Base-by-base conservation (phyloP, 2,329 filamentous ascomycete genomes). In the Atkinsonella texensis region DNA sequence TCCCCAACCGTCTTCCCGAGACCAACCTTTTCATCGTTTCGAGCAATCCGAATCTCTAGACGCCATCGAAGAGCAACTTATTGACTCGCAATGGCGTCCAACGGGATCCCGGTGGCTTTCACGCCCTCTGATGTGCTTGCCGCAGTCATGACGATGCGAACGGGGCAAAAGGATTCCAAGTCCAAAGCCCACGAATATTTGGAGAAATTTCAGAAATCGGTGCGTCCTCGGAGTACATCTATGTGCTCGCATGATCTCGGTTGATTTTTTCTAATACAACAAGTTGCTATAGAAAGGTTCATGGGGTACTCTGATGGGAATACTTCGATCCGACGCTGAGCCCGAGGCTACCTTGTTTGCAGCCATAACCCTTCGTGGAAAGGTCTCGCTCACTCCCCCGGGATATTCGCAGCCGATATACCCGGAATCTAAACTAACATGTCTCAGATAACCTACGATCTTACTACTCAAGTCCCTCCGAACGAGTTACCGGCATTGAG, bases 131-230 rank as follows among this genome's bases (percentile, higher is more conserved):
- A 76, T 64, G 88, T 98, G 60, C 77, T 97, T 61, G 83, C 85
- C 60, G 93, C 91, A 56, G 84, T 97, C 70, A 80, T 84, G 65
- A 93, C 90, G 57, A 95, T 98, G 90, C 84, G 89, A 66, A 87
- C 85, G 70, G 85, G 83, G 59, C 83, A 91, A 64, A 80, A 85
- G 63, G 79, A 85, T 58, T 81, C 87, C 65, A 97, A 97, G 75
- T 84, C 85, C 67, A 85, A 89, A 68, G 90, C 89, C 54, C 90
- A 96, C 65, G 83, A 91, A 66, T 98, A 85, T 67, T 77, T 98
- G 54, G 87, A 95, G 71, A 84, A 82, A 61, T 98, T 97, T 71
- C 93, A 98, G 79, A 98, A 98, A 81, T 97, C 93, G 68, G 91
- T 95, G 70, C 52, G 69, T 62, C 13, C 9, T 8, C 13, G 17